Conservation (phyloP, 371 early-diverging fungal species). For the Syncephalis plumigaleata region DNA sequence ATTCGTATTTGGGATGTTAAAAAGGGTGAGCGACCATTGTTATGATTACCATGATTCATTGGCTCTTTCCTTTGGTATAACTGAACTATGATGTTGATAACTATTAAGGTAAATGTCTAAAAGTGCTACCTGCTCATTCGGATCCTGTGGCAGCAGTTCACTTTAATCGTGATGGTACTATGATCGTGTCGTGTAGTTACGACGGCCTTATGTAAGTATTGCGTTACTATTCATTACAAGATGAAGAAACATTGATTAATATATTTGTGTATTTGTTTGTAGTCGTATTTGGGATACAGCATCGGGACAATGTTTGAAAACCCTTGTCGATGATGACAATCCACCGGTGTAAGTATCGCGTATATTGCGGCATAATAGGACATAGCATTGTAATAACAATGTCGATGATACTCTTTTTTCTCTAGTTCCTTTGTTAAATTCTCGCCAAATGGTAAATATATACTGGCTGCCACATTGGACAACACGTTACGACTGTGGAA, state of each 20-base stretch:
- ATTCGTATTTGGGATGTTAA: constrained; percentile 94
- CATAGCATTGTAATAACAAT: neutral
- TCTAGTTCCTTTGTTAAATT: constrained; percentile 87
- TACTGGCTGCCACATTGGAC: constrained; percentile 85
- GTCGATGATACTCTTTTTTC: neutral
- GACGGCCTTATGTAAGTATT: constrained; percentile 80
- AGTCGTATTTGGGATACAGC: constrained; percentile 95
- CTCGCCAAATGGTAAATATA: constrained; percentile 96
- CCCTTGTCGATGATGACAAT: constrained; percentile 82
- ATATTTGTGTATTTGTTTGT: neutral
- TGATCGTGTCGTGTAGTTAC: constrained; percentile 86
- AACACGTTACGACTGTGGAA: constrained; percentile 90
- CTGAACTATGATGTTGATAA: neutral
- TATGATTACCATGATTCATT: neutral
- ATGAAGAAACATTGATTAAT: neutral
- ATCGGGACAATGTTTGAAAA: constrained; percentile 91
- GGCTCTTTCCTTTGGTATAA: neutral
- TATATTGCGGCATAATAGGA: too few species aligned
- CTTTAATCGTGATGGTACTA: constrained; percentile 92
- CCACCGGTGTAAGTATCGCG: constrained; percentile 65
- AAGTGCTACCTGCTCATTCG: constrained; percentile 83
- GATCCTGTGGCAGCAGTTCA: constrained; percentile 92
- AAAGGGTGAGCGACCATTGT: constrained; percentile 30
- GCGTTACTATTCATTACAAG: neutral
- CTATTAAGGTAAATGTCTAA: constrained; percentile 57